Conservation (phyloP, 2,329 filamentous ascomycete species). For the Neopestalotiopsis rosae region DNA sequence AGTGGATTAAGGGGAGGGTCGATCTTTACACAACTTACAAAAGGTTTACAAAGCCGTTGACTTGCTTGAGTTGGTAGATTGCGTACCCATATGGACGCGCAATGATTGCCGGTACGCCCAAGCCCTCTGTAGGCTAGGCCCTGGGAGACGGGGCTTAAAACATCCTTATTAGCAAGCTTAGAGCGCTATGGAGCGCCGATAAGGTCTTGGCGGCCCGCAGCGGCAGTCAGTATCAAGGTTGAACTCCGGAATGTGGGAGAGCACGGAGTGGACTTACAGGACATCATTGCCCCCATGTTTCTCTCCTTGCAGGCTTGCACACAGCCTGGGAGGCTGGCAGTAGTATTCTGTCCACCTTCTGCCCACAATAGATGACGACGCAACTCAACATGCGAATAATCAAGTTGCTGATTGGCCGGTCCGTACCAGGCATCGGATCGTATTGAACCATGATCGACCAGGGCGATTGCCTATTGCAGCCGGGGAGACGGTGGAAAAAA, state of each 20-base stretch:
- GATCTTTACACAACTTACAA: not conserved
- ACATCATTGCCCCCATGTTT: not conserved
- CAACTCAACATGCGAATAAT: not conserved
- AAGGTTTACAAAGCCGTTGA: not conserved
- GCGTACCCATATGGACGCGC: not conserved
- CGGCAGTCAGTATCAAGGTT: constrained; percentile 1
- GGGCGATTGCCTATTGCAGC: constrained; percentile 1
- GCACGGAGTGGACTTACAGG: not conserved
- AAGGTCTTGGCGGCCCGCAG: not conserved
- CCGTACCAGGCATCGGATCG: constrained; percentile 2
- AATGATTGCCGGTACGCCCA: not conserved
- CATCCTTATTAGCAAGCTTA: not conserved
- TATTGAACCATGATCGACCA: constrained; percentile 1
- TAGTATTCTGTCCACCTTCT: not conserved
- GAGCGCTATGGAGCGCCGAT: not conserved
- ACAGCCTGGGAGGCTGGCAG: not conserved
- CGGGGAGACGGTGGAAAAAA: not conserved
- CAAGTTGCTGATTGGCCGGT: not conserved
- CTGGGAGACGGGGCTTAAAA: not conserved
- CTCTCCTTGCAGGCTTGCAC: not conserved
- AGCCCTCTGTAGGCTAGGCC: not conserved
- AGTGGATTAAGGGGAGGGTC: not conserved
- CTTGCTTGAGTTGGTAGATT: not conserved
- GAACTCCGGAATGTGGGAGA: not conserved
- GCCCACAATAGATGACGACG: constrained; percentile 10